Base-by-base conservation (phyloP, 306 rosid genomes). In the Vigna hirtella region DNA sequence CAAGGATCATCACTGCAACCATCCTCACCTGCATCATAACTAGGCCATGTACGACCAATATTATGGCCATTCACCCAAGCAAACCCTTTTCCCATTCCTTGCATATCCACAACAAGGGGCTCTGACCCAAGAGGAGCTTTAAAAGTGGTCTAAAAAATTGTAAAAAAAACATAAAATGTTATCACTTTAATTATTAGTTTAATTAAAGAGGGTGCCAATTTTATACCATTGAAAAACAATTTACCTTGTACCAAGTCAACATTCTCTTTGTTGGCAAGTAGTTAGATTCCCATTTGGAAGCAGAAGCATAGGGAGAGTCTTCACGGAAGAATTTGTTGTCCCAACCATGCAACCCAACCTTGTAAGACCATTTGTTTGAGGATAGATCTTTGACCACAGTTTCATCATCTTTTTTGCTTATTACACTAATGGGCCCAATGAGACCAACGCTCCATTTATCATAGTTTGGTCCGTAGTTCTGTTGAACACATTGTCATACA, bases 241-340 rank as follows among this genome's bases (percentile, higher is more conserved):
- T 57, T 57, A 85, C 89, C 91, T 88, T 86, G 70, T 86, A 88
- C 94, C 91, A 88, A 26, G 90, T 90, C 73, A 90, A 48, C 84
- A 24, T 88, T 17, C 47, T 83, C 42, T 88, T 79, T 3, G 15
- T 18, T 2, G 90, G 84, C 2, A 88, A 5, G 0, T 59, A 0
- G 0, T 47, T 13, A 2, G 83, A 59, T 43, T 67, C 70, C 91
- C 91, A 88, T 52, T 84, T 86, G 12, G 67, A 36, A 9, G 67
- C 51, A 4, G 40, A 65, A 12, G 43, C 77, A 12, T 5, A 71
- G 45, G 3, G n/a, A 2, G 91, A 81, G 38, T 80, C 81, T 1
- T 28, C n/a, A 13, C 66, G 73, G 22, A 43, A 88, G 9, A 82
- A 30, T 34, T 51, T 28, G 52, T 77, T 47, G 0, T 79, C 74